A percentile compares a stretch with the other conserved stretches of the same genome.
These are phyloP conservation scores for Penicillium coprophilum DNA, from an alignment of 495 filamentous ascomycete genomes.

Conservation along the genomic window DNA sequence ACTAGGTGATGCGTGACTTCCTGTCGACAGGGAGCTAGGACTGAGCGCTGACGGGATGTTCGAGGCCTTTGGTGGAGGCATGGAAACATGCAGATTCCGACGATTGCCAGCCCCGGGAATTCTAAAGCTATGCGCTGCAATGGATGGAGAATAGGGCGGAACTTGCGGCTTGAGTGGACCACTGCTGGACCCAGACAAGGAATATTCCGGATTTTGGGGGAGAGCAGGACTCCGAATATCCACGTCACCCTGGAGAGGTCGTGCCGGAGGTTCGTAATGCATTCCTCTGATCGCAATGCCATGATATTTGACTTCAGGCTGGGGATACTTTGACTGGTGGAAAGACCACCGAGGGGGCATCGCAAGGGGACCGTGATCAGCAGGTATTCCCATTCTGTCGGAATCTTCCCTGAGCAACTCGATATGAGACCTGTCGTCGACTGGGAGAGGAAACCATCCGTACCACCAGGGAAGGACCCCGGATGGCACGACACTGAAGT, in stretches of 20 bases:
- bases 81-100: slow-evolving; percentile 39
- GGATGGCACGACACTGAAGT: slow-evolving; percentile 1
- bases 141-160: slow-evolving; percentile 42
- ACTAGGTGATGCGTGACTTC: slow-evolving; percentile 36
- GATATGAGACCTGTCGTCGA: not conserved
- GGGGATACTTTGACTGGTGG: not conserved
- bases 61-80: slow-evolving; percentile 34
- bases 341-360: slow-evolving; percentile 11
- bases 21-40: slow-evolving; percentile 34
- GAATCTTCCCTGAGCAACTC: slow-evolving; percentile 8
- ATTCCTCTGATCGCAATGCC: not conserved
- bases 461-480: slow-evolving; percentile 11
- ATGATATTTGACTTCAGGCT: not conserved
- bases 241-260: slow-evolving; percentile 6
- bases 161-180: slow-evolving; percentile 31
- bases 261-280: not conserved
- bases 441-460: not conserved
- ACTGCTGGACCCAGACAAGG: slow-evolving; percentile 18
- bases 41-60: slow-evolving; percentile 28
- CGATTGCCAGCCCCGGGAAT: slow-evolving; percentile 31
- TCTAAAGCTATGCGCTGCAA: slow-evolving; percentile 38
- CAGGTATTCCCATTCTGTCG: not conserved
- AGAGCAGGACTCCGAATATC: slow-evolving; percentile 12
- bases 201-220: slow-evolving; percentile 6
- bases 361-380: not conserved